A percentile compares a stretch with the other conserved stretches of the same genome.
Evolutionary conservation across 2,329 filamentous ascomycete species (phyloP).

Genomic region (Calonectria henricotiae): DNA sequence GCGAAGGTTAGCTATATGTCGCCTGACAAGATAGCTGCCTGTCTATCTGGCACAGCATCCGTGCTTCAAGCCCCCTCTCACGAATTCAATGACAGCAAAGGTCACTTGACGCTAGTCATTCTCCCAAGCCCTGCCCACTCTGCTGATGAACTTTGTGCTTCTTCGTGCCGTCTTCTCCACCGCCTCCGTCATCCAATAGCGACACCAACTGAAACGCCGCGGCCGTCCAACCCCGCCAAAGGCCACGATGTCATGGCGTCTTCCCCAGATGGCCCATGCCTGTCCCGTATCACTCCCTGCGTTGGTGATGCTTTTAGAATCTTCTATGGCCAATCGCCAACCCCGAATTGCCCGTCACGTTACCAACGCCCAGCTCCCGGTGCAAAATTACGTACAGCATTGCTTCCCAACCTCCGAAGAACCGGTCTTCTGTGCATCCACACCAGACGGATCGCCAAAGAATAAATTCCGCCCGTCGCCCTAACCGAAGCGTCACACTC

Average conservation of each 20-base stretch:
- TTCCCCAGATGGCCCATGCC: conserved; percentile 29
- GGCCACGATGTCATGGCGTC: conserved; percentile 33
- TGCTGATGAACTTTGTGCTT: conserved; percentile 25
- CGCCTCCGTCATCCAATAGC: conserved; percentile 25
- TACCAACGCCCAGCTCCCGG: conserved; percentile 32
- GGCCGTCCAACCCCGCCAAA: conserved; percentile 29
- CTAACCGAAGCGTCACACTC: conserved; percentile 24
- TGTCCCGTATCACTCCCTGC: conserved; percentile 25
- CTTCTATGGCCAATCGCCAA: conserved; percentile 28
- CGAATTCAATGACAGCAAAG: conserved; percentile 20
- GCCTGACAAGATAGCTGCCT: conserved; percentile 15
- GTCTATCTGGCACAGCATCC: conserved; percentile 1
- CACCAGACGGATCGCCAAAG: neutral
- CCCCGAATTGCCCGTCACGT: conserved; percentile 30
- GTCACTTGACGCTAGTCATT: conserved; percentile 37
- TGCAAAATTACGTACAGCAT: conserved; percentile 34
- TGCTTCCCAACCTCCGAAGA: conserved; percentile 27
- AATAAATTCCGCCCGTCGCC: conserved; percentile 10
- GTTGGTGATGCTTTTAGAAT: conserved; percentile 12
- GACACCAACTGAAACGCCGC: conserved; percentile 15
- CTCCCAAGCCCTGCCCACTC: conserved; percentile 15
- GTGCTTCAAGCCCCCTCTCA: conserved; percentile 20
- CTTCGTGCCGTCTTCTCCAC: conserved; percentile 30
- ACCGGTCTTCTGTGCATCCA: conserved; percentile 31
- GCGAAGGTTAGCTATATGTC: conserved; percentile 7